These are phyloP conservation scores for Metschnikowia peoriensis DNA, from an alignment of 805 yeast species.

Conservation along the genomic window DNA sequence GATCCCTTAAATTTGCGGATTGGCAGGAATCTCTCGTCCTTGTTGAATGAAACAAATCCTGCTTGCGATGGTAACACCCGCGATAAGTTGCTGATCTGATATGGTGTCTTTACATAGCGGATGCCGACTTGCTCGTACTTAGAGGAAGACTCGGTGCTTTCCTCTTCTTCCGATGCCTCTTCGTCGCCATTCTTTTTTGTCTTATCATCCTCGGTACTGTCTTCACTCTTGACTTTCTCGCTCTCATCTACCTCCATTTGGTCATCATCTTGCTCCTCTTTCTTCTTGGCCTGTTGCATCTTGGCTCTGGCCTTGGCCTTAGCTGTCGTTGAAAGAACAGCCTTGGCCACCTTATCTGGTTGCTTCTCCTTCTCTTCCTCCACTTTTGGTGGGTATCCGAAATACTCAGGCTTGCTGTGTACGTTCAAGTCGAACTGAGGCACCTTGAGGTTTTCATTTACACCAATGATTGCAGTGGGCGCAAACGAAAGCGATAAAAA, in stretches of 20 bases:
- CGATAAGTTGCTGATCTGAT: slow-evolving; percentile 71
- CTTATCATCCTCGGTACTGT: slow-evolving; percentile 10
- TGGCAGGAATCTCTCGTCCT: slow-evolving; percentile 76
- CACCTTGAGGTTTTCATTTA: slow-evolving; percentile 77
- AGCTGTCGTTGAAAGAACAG: slow-evolving; percentile 90
- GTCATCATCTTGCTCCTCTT: slow-evolving; percentile 46
- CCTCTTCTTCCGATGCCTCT: slow-evolving; percentile 25
- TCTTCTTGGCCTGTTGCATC: slow-evolving; percentile 53
- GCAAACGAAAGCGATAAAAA: slow-evolving; percentile 88
- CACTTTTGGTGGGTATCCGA: slow-evolving; percentile 85
- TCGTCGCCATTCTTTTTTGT: slow-evolving; percentile 17
- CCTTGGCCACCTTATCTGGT: slow-evolving; percentile 87
- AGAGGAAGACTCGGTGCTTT: slow-evolving; percentile 31
- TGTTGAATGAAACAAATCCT: slow-evolving; percentile 73
- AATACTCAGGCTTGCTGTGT: slow-evolving; percentile 73
- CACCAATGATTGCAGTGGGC: slow-evolving; percentile 88
- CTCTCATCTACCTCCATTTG: slow-evolving; percentile 43
- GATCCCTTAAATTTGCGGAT: slow-evolving; percentile 69
- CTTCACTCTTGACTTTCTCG: slow-evolving; percentile 8
- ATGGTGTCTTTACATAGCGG: slow-evolving; percentile 63
- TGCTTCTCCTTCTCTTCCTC: slow-evolving; percentile 78
- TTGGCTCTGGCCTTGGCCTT: slow-evolving; percentile 92
- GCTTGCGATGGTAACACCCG: slow-evolving; percentile 90
- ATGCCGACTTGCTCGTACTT: slow-evolving; percentile 35
- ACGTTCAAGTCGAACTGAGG: slow-evolving; percentile 83